Evolutionary conservation across 768 basidiomycete genomes (phyloP).

Genomic region (Pulveroboletus sp.): DNA sequence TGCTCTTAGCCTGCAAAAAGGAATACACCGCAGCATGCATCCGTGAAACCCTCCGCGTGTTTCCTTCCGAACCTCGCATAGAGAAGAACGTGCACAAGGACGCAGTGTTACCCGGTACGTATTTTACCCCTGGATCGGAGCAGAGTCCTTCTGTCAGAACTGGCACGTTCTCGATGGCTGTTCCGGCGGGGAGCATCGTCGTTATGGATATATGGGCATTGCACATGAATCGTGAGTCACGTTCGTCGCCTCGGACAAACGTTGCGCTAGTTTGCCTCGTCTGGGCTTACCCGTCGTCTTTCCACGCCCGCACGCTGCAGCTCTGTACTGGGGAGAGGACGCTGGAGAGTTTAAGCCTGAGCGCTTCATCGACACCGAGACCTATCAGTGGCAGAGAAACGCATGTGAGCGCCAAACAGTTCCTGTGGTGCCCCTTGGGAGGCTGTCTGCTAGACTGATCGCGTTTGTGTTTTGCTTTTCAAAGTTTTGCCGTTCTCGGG

Average conservation of each 20-base stretch:
- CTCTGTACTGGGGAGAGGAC: conserved; percentile 48
- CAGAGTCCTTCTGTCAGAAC: conserved; percentile 15
- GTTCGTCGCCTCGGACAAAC: neutral
- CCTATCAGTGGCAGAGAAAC: conserved; percentile 49
- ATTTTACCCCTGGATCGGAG: conserved; percentile 30
- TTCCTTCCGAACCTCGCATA: conserved; percentile 36
- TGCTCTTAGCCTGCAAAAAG: conserved; percentile 28
- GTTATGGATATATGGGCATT: conserved; percentile 39
- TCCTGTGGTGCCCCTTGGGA: neutral
- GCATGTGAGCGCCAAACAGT: conserved; percentile 34
- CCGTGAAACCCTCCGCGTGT: conserved; percentile 43
- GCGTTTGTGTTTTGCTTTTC: neutral
- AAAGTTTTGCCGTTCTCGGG: conserved; percentile 43
- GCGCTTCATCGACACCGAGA: conserved; percentile 46
- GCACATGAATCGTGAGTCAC: conserved; percentile 42
- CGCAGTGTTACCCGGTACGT: conserved; percentile 30
- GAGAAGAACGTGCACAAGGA: conserved; percentile 34
- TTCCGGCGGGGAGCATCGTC: conserved; percentile 37
- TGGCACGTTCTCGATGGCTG: conserved; percentile 29
- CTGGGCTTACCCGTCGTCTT: too few species aligned
- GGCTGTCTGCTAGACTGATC: neutral
- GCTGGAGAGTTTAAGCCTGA: conserved; percentile 42
- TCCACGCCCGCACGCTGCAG: conserved; percentile 20
- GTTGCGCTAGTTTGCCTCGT: too few species aligned
- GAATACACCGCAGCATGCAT: conserved; percentile 41